phyloP scores from a whole-genome alignment of 257 asterid genomes.

The Pogostemon cablin region DNA sequence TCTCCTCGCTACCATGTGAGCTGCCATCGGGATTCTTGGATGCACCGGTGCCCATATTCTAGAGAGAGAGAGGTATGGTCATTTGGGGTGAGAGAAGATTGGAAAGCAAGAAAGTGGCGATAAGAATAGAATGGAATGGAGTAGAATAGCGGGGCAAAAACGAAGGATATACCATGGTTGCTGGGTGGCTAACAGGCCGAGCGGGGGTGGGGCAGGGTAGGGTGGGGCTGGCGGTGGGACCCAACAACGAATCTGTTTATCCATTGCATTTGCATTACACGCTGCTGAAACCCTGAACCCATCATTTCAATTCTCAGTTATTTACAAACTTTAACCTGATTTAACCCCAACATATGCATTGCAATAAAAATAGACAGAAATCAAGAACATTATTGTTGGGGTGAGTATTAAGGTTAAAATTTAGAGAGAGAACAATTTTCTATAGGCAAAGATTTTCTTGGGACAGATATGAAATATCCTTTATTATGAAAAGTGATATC shows the following conservation, averaged over 20 bases:
- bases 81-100: constrained; percentile 13
- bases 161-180: constrained; percentile 18
- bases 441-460: too few relatives aligned
- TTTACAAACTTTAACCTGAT: too few relatives aligned
- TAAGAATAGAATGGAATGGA: constrained; percentile 41
- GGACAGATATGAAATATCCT: too few relatives aligned
- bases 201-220: neutral
- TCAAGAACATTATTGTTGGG: too few relatives aligned
- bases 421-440: too few relatives aligned
- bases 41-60: constrained; percentile 72
- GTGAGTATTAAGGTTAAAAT: too few relatives aligned
- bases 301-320: too few relatives aligned
- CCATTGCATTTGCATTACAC: constrained; percentile 1
- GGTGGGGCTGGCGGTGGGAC: neutral
- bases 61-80: constrained; percentile 9
- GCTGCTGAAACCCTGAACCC: too few relatives aligned
- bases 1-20: constrained; percentile 65
- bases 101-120: constrained; percentile 33
- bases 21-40: constrained; percentile 67
- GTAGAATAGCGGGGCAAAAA: constrained; percentile 28
- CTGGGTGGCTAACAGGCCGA: neutral
- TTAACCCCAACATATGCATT: too few relatives aligned
- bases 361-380: too few relatives aligned
- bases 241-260: constrained; percentile 19
- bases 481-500: too few relatives aligned